These are phyloP conservation scores for Camelina laxa DNA, from an alignment of 345 rosid genomes.

Conservation along the genomic window DNA sequence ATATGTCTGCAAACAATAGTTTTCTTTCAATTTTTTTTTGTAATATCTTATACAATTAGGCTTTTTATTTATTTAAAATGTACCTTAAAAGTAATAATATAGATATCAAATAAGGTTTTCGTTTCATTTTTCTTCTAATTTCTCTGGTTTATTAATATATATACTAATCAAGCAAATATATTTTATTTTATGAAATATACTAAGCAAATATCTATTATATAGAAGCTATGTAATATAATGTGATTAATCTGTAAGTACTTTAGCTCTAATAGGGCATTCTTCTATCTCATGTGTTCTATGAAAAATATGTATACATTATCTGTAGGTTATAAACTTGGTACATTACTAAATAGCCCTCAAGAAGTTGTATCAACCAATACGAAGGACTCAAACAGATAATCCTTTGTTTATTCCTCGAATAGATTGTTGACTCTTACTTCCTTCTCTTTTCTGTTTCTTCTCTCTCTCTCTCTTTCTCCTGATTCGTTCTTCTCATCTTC, in stretches of 20 bases:
- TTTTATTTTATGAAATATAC: neutral
- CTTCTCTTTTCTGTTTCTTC: neutral
- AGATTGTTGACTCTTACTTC: conserved; percentile 33
- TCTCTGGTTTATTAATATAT: neutral
- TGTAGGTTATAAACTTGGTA: conserved; percentile 13
- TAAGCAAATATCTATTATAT: neutral
- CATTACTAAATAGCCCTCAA: conserved; percentile 30
- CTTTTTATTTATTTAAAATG: neutral
- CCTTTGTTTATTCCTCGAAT: conserved; percentile 30
- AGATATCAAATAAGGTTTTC: neutral
- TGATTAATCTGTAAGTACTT: neutral
- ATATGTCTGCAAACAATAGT: neutral
- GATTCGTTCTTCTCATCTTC: conserved; percentile 32
- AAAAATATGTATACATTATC: neutral
- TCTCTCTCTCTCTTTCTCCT: conserved; percentile 31
- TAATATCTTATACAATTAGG: no score
- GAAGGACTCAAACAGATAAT: conserved; percentile 19
- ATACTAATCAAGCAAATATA: neutral
- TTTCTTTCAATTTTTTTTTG: neutral
- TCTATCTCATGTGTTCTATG: conserved; percentile 1
- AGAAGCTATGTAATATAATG: neutral
- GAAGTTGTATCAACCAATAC: conserved; percentile 2
- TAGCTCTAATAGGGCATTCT: neutral
- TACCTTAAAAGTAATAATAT: neutral
- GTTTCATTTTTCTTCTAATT: neutral